These are phyloP conservation scores for Candida michaelii DNA, from an alignment of 805 yeast genomes.

Conservation along the genomic window DNA sequence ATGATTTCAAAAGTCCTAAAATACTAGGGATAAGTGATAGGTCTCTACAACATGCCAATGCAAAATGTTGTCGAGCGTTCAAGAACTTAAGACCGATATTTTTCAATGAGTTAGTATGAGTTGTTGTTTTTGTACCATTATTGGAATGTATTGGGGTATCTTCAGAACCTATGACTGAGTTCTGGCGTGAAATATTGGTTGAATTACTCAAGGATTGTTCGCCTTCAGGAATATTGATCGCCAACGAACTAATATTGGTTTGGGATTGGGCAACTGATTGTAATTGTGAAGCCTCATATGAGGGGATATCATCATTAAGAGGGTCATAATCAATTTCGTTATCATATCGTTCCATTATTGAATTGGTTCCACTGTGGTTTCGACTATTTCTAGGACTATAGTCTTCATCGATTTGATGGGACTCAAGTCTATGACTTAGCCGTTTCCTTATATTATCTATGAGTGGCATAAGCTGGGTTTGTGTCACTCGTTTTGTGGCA, in stretches of 20 bases:
- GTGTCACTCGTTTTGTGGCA: not conserved
- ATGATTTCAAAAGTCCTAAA: conserved; percentile 48
- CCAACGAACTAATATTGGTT: conserved; percentile 2
- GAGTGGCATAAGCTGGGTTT: conserved; percentile 21
- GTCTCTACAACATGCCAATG: conserved; percentile 76
- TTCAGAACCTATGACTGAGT: conserved; percentile 12
- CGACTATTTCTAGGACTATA: conserved; percentile 20
- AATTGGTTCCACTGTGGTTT: conserved; percentile 11
- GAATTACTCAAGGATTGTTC: conserved; percentile 11
- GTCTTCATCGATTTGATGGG: conserved; percentile 35
- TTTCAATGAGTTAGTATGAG: conserved; percentile 32
- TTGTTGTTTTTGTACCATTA: conserved; percentile 1
- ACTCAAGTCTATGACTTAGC: conserved; percentile 25
- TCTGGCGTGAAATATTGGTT: conserved; percentile 13
- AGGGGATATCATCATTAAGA: conserved; percentile 35
- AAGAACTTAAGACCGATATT: conserved; percentile 67
- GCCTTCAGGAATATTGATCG: not conserved
- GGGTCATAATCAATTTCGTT: conserved; percentile 8
- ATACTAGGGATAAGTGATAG: conserved; percentile 70
- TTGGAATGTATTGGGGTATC: not conserved
- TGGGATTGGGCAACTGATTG: conserved; percentile 9
- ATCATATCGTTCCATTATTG: conserved; percentile 6
- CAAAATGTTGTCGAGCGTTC: conserved; percentile 72
- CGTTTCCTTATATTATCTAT: conserved; percentile 27
- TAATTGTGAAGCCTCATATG: conserved; percentile 41